These are phyloP conservation scores for Coemansia sp. DNA, from an alignment of 192 early-diverging fungal genomes.

Conservation along the genomic window DNA sequence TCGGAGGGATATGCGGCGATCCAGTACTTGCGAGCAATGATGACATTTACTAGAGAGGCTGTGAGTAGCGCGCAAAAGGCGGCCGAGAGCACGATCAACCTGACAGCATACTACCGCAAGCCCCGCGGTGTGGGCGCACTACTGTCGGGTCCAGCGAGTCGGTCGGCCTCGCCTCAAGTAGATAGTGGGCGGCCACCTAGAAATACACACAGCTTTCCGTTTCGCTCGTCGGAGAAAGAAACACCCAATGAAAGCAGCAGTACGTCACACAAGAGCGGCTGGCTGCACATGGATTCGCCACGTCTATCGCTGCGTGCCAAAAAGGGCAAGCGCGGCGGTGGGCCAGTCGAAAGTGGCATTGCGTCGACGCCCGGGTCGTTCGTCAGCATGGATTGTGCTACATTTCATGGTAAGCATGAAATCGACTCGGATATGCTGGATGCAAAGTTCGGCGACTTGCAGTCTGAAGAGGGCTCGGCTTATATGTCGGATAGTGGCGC, in stretches of 20 bases:
- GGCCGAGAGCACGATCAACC: slow-evolving; percentile 64
- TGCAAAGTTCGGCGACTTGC: slow-evolving; percentile 36
- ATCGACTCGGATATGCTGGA: slow-evolving; percentile 29
- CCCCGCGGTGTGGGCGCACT: slow-evolving; percentile 43
- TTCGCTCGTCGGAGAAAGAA: slow-evolving; percentile 32
- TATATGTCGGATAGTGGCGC: not conserved
- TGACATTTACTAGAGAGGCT: slow-evolving; percentile 78
- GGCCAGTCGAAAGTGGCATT: not conserved
- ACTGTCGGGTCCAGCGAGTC: slow-evolving; percentile 36
- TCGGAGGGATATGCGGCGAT: slow-evolving; percentile 76
- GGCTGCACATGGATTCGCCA: slow-evolving; percentile 42
- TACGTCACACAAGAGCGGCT: slow-evolving; percentile 6
- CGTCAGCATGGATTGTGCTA: slow-evolving; percentile 14
- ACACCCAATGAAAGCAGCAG: slow-evolving; percentile 54
- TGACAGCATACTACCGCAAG: slow-evolving; percentile 68
- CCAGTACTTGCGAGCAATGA: slow-evolving; percentile 66
- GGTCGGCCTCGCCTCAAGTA: slow-evolving; percentile 53
- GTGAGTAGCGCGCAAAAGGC: slow-evolving; percentile 66
- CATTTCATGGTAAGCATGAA: slow-evolving; percentile 2
- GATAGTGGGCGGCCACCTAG: slow-evolving; percentile 43
- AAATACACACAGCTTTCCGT: slow-evolving; percentile 47
- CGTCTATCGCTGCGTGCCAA: slow-evolving; percentile 34
- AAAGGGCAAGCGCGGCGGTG: slow-evolving; percentile 10
- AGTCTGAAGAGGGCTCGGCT: not conserved
- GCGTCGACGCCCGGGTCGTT: slow-evolving; percentile 12